A percentile compares a stretch with the other conserved stretches of the same genome.
Conservation (phyloP, 768 basidiomycete genomes). For the Butyriboletus loyo region DNA sequence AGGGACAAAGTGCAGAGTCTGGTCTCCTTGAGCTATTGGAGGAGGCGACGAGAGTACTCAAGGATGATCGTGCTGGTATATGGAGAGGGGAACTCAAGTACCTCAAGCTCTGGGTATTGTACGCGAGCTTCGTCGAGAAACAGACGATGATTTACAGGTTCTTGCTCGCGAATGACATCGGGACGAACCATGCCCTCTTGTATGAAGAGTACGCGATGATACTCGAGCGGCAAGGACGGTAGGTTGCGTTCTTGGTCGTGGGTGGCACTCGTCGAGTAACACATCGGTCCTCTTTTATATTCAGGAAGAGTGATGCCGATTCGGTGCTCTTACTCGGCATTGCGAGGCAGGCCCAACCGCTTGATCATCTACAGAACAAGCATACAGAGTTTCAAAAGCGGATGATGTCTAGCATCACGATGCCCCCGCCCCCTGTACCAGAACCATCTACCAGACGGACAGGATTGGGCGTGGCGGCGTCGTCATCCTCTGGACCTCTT, state of each 20-base stretch:
- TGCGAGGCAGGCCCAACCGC: conserved; percentile 73
- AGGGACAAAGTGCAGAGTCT: conserved; percentile 85
- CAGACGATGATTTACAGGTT: conserved; percentile 88
- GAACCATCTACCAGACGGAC: conserved; percentile 39
- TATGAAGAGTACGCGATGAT: conserved; percentile 92
- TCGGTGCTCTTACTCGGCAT: conserved; percentile 86
- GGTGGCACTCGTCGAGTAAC: conserved; percentile 29
- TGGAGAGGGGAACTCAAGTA: conserved; percentile 84
- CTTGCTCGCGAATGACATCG: conserved; percentile 88
- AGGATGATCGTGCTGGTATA: conserved; percentile 66
- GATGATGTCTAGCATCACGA: conserved; percentile 61
- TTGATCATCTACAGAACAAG: conserved; percentile 74
- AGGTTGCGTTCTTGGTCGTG: conserved; percentile 29
- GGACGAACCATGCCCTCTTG: conserved; percentile 70
- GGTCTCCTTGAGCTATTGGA: conserved; percentile 92
- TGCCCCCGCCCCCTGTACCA: conserved; percentile 37
- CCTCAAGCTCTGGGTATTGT: conserved; percentile 91
- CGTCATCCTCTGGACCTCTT: conserved; percentile 31
- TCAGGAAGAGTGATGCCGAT: conserved; percentile 86
- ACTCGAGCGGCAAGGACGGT: conserved; percentile 83
- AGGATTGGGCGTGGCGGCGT: conserved; percentile 44
- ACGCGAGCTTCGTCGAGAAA: conserved; percentile 89
- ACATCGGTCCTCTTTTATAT: not conserved
- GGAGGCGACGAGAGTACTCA: conserved; percentile 83
- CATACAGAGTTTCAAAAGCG: conserved; percentile 89